These are phyloP conservation scores for Starmerella gropengiesseri DNA, from an alignment of 805 yeast species.

Conservation along the genomic window DNA sequence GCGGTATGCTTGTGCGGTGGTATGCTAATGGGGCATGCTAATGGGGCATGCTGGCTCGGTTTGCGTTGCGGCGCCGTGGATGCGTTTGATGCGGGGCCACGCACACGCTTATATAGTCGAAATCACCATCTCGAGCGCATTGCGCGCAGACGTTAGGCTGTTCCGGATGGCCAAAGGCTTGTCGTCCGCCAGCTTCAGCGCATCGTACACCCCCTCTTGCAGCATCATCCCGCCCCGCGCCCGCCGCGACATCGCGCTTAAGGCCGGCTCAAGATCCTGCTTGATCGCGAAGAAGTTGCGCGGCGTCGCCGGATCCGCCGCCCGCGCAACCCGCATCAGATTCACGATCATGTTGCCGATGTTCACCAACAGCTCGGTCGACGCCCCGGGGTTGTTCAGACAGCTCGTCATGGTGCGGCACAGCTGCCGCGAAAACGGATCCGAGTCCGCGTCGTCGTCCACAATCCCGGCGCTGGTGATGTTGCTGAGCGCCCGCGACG, in stretches of 20 bases:
- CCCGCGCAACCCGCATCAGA: background rate
- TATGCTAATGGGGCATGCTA: no score
- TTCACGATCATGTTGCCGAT: background rate
- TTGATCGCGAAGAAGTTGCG: no score
- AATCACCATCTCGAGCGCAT: background rate
- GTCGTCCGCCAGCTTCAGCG: background rate
- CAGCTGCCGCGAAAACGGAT: background rate
- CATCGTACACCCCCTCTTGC: constrained; percentile 1
- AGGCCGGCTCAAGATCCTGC: background rate
- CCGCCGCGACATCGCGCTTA: background rate
- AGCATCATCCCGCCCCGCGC: background rate
- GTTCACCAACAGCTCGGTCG: background rate
- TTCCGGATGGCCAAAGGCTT: background rate
- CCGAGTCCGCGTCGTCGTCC: background rate
- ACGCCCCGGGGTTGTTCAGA: constrained; percentile 1
- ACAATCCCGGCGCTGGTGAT: background rate
- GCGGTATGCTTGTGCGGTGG: no score
- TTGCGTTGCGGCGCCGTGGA: no score
- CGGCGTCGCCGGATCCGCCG: background rate
- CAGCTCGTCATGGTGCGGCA: background rate
- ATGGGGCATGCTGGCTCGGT: no score
- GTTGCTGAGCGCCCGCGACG: constrained; percentile 2
- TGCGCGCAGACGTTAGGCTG: background rate
- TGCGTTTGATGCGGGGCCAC: no score
- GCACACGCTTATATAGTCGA: background rate